Conservation (phyloP, 352 stramenopile species). For the Blastocystis sp. region DNA sequence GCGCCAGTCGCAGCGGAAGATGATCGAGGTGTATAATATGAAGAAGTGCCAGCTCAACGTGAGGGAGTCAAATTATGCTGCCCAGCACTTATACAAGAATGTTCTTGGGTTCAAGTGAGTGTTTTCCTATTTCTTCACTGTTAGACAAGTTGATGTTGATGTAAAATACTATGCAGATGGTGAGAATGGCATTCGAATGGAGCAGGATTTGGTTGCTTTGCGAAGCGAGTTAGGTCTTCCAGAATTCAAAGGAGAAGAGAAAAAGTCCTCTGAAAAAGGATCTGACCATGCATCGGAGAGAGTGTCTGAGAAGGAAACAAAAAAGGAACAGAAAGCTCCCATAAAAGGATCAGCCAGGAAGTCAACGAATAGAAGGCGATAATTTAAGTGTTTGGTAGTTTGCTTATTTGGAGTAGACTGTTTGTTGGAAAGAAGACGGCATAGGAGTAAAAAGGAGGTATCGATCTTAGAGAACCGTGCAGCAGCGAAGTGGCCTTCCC, state of each 20-base stretch:
- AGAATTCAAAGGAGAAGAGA: background rate
- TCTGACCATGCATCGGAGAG: background rate
- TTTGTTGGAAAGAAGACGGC: background rate
- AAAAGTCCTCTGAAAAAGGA: background rate
- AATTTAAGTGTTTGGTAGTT: background rate
- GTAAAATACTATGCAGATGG: constrained; percentile 98
- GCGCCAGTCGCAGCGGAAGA: constrained; percentile 74
- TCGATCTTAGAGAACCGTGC: too few relatives aligned
- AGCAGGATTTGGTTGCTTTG: constrained; percentile 71
- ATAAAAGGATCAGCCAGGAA: too few relatives aligned
- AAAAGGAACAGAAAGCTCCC: background rate
- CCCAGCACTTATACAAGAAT: constrained; percentile 94
- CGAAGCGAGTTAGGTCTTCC: background rate
- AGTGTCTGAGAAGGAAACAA: background rate
- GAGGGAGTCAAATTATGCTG: constrained; percentile 89
- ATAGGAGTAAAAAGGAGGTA: too few relatives aligned
- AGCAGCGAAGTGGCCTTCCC: too few relatives aligned
- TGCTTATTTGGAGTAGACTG: background rate
- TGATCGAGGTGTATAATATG: constrained; percentile 90
- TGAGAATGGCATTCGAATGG: constrained; percentile 98
- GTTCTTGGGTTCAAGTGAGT: constrained; percentile 90
- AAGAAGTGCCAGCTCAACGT: constrained; percentile 97
- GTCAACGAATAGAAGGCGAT: too few relatives aligned
- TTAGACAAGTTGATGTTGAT: constrained; percentile 80
- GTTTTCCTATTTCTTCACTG: background rate